Base-by-base conservation (phyloP, 1,284 basidiomycete genomes). In the Puccinia hordei region DNA sequence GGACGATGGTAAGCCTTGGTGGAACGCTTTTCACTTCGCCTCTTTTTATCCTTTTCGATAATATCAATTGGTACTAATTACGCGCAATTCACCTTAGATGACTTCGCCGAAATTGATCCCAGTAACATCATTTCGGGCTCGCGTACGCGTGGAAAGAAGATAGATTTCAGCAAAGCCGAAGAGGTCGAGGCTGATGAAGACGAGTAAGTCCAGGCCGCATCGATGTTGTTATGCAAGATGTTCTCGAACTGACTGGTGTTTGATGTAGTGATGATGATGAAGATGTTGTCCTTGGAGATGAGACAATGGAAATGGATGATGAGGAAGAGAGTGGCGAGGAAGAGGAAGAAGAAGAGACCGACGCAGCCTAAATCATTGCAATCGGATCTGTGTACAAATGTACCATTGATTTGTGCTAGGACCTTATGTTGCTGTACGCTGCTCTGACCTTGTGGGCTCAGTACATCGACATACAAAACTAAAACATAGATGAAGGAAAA, bases 71-170 rank as follows among this genome's bases (percentile, higher is more conserved):
- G 38, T 27, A 30, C n/a, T 44, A 38, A 74, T 41, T 9, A 35
- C 38, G 55, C 73, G 72, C 53, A 38, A 44, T 41, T 44, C 27
- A 24, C 15, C 41, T 22, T 59, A 80, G 78, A 80, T 46, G 78
- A 80, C 33, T 44, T 80, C 10, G 78, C 78, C 46, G 78, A 73
- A 72, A 80, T 80, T 33, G 78, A 80, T 57, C 57, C 59, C 33
- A 73, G 71, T 13, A 80, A 80, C 24, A 80, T 80, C 19, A 72
- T 79, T 30, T 53, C 46, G 27, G 78, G 78, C 24, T 46, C 59
- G 2, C 55, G 78, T 66, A 80, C 78, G 69, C 78, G 78, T 55
- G 78, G 78, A 57, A 73, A 73, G 69, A 63, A 80, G 51, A 80
- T 80, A 10, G 78, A 80, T 65, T 80, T 73, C 71, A 73, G 55